phyloP scores from a whole-genome alignment of 129 eudicot genomes.

The Helianthus tuberosus region DNA sequence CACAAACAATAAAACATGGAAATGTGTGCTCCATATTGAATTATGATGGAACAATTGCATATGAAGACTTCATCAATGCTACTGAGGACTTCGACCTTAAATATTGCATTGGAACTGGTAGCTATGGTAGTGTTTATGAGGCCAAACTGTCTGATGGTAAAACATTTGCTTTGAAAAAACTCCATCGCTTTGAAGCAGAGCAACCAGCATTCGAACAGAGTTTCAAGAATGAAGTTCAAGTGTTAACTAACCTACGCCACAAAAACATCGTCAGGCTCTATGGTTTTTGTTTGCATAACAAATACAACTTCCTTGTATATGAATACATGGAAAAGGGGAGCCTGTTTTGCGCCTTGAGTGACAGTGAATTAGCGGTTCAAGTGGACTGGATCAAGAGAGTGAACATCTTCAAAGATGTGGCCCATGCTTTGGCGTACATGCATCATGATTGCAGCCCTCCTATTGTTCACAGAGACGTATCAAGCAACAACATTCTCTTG shows the following conservation, averaged over 20 bases:
- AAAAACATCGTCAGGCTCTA: conserved; percentile 35
- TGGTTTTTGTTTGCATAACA: conserved; percentile 39
- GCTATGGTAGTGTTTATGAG: conserved; percentile 40
- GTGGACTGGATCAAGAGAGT: conserved; percentile 45
- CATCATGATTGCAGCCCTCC: conserved; percentile 48
- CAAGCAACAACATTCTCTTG: conserved; percentile 46
- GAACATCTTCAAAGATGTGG: conserved; percentile 42
- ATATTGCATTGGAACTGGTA: conserved; percentile 49
- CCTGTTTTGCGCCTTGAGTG: conserved; percentile 30
- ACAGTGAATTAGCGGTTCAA: conserved; percentile 14
- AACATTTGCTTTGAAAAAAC: conserved; percentile 49
- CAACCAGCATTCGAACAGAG: conserved; percentile 24
- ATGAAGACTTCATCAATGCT: conserved; percentile 37
- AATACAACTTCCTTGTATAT: conserved; percentile 40
- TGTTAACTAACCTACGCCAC: conserved; percentile 33
- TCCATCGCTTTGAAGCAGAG: conserved; percentile 24
- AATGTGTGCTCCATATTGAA: conserved; percentile 17
- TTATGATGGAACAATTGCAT: conserved; percentile 40
- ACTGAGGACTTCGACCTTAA: conserved; percentile 42
- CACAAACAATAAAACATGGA: conserved; percentile 21
- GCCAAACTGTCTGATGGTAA: conserved; percentile 33
- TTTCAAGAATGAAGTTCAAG: conserved; percentile 36
- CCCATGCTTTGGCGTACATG: conserved; percentile 45
- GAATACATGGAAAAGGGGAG: conserved; percentile 50
- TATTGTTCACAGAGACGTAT: conserved; percentile 44